Conservation (phyloP, 1,139 yeast species). For the Scheffersomyces insectosa region DNA sequence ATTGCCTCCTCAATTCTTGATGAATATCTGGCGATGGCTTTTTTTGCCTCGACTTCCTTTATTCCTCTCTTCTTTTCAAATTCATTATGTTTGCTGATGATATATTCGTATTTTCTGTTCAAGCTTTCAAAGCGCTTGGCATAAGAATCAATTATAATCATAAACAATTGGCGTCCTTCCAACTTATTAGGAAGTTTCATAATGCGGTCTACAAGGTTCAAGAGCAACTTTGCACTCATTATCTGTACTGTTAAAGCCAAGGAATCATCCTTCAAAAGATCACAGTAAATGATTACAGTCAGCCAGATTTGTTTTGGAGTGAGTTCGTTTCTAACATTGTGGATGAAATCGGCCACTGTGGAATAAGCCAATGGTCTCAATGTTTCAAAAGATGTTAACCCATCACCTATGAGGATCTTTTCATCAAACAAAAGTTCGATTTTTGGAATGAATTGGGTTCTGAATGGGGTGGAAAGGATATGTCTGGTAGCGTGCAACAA, state of each 20-base stretch:
- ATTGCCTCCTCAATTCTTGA: slow-evolving; percentile 23
- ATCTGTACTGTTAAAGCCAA: slow-evolving; percentile 91
- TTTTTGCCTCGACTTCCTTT: slow-evolving; percentile 46
- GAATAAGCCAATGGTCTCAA: slow-evolving; percentile 90
- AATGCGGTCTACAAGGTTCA: slow-evolving; percentile 87
- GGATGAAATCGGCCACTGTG: slow-evolving; percentile 94
- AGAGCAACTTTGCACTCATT: slow-evolving; percentile 89
- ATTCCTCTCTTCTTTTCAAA: slow-evolving; percentile 45
- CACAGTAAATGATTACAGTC: slow-evolving; percentile 82
- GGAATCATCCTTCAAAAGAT: slow-evolving; percentile 76
- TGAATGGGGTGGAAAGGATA: slow-evolving; percentile 83
- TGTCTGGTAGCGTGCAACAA: slow-evolving; percentile 93
- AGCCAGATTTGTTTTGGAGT: slow-evolving; percentile 85
- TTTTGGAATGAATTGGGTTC: slow-evolving; percentile 80
- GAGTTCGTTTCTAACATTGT: slow-evolving; percentile 84
- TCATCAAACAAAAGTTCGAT: slow-evolving; percentile 85
- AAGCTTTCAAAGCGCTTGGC: slow-evolving; percentile 79
- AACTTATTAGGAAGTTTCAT: slow-evolving; percentile 78
- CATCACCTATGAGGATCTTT: slow-evolving; percentile 85
- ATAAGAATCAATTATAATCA: slow-evolving; percentile 84
- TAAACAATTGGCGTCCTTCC: slow-evolving; percentile 82
- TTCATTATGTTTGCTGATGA: slow-evolving; percentile 61
- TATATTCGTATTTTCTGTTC: slow-evolving; percentile 69
- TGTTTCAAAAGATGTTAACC: slow-evolving; percentile 87
- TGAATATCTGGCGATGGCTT: slow-evolving; percentile 43